Percentiles rank a stretch among this genome's conserved stretches.
These are phyloP conservation scores for Ophiocordyceps camponoti-floridani DNA, from an alignment of 2,329 filamentous ascomycete species.

Conservation along the genomic window DNA sequence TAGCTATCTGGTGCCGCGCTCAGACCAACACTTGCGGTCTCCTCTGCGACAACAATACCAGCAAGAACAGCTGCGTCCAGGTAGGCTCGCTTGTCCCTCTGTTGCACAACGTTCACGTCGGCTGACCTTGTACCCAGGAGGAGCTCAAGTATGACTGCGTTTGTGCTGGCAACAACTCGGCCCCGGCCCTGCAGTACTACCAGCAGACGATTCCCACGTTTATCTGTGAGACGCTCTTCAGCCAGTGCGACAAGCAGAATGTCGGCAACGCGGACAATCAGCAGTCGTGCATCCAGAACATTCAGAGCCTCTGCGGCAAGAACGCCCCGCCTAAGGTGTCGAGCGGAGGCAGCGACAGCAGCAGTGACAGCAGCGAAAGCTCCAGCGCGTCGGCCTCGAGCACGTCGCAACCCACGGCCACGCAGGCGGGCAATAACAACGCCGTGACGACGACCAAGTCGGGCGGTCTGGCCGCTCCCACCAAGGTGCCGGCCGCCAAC, in stretches of 20 bases:
- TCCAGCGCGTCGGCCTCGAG: slow-evolving; percentile 11
- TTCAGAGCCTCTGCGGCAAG: slow-evolving; percentile 26
- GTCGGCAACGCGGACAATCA: slow-evolving; percentile 23
- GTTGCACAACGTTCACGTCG: neutral
- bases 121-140: slow-evolving; percentile 9
- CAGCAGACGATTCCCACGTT: slow-evolving; percentile 32
- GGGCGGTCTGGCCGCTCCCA: slow-evolving; percentile 17
- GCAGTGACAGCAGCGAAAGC: slow-evolving; percentile 5
- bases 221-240: slow-evolving; percentile 30
- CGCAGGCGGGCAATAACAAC: slow-evolving; percentile 8
- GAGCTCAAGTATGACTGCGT: slow-evolving; percentile 27
- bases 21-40: slow-evolving; percentile 30
- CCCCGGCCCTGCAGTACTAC: slow-evolving; percentile 35
- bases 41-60: slow-evolving; percentile 23
- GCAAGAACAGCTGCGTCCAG: slow-evolving; percentile 24
- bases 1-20: slow-evolving; percentile 32
- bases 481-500: slow-evolving; percentile 23
- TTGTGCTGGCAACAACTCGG: slow-evolving; percentile 27
- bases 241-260: slow-evolving; percentile 26
- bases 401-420: slow-evolving; percentile 1
- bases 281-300: slow-evolving; percentile 28
- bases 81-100: slow-evolving; percentile 16
- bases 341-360: slow-evolving; percentile 2
- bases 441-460: slow-evolving; percentile 13
- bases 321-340: slow-evolving; percentile 13